Conservation (phyloP, 495 filamentous ascomycete species). For the Cercophora samala region DNA sequence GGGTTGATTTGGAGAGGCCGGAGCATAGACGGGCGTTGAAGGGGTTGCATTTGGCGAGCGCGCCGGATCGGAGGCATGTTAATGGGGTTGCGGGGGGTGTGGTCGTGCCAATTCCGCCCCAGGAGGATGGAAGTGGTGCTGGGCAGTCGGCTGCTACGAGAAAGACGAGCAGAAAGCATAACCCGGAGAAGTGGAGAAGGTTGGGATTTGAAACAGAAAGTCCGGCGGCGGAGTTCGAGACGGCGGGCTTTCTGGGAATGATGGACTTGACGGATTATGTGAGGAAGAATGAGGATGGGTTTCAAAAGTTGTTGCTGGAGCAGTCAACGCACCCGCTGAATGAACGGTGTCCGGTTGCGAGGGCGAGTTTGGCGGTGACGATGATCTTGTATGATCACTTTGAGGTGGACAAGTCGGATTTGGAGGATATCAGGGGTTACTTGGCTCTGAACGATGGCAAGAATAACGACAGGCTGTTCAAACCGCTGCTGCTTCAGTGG, state of each 20-base stretch:
- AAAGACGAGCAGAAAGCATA: constrained; percentile 63
- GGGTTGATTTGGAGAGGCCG: constrained; percentile 76
- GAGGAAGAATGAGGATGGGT: constrained; percentile 82
- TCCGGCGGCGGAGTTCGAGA: constrained; percentile 78
- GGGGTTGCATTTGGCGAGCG: constrained; percentile 77
- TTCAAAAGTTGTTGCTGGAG: constrained; percentile 87
- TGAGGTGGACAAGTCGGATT: constrained; percentile 81
- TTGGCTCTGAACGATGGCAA: constrained; percentile 71
- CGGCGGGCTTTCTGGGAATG: constrained; percentile 87
- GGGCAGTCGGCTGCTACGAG: constrained; percentile 25
- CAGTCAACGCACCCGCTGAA: constrained; percentile 70
- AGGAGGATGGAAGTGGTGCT: constrained; percentile 19
- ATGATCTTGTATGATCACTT: constrained; percentile 92
- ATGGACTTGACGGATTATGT: constrained; percentile 97
- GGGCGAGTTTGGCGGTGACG: constrained; percentile 83
- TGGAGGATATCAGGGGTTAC: constrained; percentile 76
- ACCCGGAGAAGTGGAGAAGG: constrained; percentile 90
- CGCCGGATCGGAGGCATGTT: constrained; percentile 53
- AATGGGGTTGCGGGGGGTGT: constrained; percentile 29
- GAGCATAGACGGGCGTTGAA: constrained; percentile 89
- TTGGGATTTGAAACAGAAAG: constrained; percentile 90
- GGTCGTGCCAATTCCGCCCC: not conserved
- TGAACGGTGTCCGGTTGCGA: constrained; percentile 82
- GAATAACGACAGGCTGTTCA: constrained; percentile 82
- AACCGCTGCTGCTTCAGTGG: constrained; percentile 89